phyloP scores from a whole-genome alignment of 345 rosid genomes.

The Pistacia vera region DNA sequence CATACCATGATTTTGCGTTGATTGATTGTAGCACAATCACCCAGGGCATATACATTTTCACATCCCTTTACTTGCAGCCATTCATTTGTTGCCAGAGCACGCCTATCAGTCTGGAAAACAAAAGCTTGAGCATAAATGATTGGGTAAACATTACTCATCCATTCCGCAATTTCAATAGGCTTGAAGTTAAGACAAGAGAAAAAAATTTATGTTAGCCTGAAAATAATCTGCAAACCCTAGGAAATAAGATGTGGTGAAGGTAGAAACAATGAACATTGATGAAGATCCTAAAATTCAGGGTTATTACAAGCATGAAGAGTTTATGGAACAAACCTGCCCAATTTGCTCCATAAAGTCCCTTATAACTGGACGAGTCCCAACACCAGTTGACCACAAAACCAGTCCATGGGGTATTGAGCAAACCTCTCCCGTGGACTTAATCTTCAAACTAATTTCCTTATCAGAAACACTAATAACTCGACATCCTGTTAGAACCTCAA shows the following conservation, averaged over 20 bases:
- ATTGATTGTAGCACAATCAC: conserved; percentile 92
- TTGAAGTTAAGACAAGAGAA: conserved; percentile 4
- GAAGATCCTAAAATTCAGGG: neutral
- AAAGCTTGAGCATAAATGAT: conserved; percentile 13
- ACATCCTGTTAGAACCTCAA: conserved; percentile 80
- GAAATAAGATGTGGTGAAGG: neutral
- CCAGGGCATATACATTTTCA: conserved; percentile 81
- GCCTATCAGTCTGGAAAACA: conserved; percentile 59
- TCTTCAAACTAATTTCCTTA: conserved; percentile 68
- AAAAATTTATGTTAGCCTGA: neutral
- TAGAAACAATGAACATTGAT: conserved; percentile 6
- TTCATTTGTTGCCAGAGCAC: conserved; percentile 76
- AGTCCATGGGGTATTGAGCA: conserved; percentile 75
- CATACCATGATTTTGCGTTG: conserved; percentile 89
- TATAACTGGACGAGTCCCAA: conserved; percentile 78
- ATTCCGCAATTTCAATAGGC: conserved; percentile 6
- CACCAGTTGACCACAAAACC: conserved; percentile 94
- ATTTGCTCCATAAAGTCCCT: conserved; percentile 86
- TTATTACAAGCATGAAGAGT: neutral
- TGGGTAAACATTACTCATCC: neutral
- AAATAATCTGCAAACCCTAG: neutral
- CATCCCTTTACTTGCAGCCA: conserved; percentile 90
- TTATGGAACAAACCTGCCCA: conserved; percentile 64
- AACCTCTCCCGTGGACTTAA: conserved; percentile 63
- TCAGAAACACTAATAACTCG: conserved; percentile 77